Percentiles rank a stretch among this genome's conserved stretches.
These are phyloP conservation scores for Myriosclerotinia curreyana DNA, from an alignment of 2,329 filamentous ascomycete species.

Conservation along the genomic window DNA sequence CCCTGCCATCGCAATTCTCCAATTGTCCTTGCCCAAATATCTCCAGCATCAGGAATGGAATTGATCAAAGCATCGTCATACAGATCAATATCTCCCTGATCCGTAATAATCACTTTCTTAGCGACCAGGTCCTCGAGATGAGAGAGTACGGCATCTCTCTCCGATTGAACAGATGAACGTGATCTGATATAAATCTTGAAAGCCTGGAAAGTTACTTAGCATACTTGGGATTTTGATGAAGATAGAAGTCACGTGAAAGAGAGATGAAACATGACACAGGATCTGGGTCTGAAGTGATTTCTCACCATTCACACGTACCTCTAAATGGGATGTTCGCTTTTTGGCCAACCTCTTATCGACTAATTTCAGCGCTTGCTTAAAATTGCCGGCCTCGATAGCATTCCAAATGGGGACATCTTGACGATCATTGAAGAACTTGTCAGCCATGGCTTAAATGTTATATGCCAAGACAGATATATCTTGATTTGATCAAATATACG, in stretches of 20 bases:
- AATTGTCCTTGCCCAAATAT: slow-evolving; percentile 36
- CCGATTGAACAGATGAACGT: slow-evolving; percentile 29
- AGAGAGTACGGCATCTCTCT: slow-evolving; percentile 35
- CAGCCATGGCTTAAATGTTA: slow-evolving; percentile 28
- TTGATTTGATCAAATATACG: not conserved
- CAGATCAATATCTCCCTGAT: slow-evolving; percentile 37
- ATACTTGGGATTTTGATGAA: not conserved
- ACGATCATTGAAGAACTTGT: slow-evolving; percentile 32
- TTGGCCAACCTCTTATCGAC: slow-evolving; percentile 40
- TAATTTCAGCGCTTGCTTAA: slow-evolving; percentile 40
- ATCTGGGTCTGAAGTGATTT: not conserved
- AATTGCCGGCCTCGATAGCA: slow-evolving; percentile 39
- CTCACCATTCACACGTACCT: slow-evolving; percentile 32
- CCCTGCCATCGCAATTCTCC: slow-evolving; percentile 36
- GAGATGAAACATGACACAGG: not conserved
- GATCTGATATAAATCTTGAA: slow-evolving; percentile 38
- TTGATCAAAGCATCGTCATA: slow-evolving; percentile 36
- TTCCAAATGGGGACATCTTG: slow-evolving; percentile 39
- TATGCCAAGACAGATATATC: not conserved
- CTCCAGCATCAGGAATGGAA: slow-evolving; percentile 28
- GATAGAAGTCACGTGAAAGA: not conserved
- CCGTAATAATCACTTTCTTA: slow-evolving; percentile 29
- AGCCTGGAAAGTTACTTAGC: slow-evolving; percentile 30
- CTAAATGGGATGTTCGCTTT: slow-evolving; percentile 36
- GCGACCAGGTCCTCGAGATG: slow-evolving; percentile 34